Conservation (phyloP, 495 filamentous ascomycete species). For the Aspergillus bertholletiae region DNA sequence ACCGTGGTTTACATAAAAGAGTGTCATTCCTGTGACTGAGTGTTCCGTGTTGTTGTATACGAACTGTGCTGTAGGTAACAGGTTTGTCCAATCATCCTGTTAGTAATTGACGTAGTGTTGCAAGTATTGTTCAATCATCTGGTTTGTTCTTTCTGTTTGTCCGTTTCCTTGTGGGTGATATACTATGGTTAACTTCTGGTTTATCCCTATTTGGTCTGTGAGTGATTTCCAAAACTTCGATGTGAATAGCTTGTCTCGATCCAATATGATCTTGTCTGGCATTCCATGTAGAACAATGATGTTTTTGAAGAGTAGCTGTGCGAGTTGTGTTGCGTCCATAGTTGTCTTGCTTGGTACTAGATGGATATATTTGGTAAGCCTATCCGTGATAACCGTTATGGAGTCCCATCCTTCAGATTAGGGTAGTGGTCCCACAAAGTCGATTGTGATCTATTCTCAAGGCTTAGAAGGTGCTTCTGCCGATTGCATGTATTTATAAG, state of each 20-base stretch:
- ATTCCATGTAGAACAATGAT: no score
- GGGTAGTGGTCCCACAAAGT: no score
- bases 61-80: slow-evolving; percentile 23
- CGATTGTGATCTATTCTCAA: no score
- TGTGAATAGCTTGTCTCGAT: slow-evolving; percentile 8
- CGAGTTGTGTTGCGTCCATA: no score
- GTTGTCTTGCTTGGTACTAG: no score
- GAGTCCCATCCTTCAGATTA: no score
- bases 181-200: slow-evolving; percentile 15
- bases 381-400: no score
- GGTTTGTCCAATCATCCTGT: slow-evolving; percentile 25
- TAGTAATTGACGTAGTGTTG: slow-evolving; percentile 21
- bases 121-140: slow-evolving; percentile 20
- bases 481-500: no score
- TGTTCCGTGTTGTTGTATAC: slow-evolving; percentile 15
- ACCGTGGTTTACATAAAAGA: slow-evolving; percentile 20
- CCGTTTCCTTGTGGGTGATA: slow-evolving; percentile 27
- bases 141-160: slow-evolving; percentile 23
- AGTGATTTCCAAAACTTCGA: slow-evolving; percentile 3
- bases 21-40: neutral
- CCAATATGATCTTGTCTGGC: neutral
- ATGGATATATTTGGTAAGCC: no score
- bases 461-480: no score
- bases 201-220: slow-evolving; percentile 1
- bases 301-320: no score